Conservation (phyloP, 495 filamentous ascomycete species). For the Penicillium verhagenii region DNA sequence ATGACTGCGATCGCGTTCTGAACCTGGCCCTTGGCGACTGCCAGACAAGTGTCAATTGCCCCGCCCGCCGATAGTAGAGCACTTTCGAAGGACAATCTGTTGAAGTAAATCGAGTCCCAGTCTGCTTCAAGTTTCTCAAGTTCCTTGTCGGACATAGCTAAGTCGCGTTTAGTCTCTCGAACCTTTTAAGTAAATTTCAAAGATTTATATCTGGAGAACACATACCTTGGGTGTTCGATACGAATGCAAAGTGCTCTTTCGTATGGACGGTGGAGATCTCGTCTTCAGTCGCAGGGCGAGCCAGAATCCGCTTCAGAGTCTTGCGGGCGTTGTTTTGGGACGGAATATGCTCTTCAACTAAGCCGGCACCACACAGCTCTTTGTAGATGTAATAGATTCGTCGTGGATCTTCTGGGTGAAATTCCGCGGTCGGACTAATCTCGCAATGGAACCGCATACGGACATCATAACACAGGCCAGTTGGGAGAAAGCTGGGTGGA, state of each 20-base stretch:
- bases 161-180: background rate
- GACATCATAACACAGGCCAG: slow-evolving; percentile 84
- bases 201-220: background rate
- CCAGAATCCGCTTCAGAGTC: slow-evolving; percentile 73
- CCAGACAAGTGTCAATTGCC: slow-evolving; percentile 89
- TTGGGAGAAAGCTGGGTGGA: slow-evolving; percentile 52
- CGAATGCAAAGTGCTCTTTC: slow-evolving; percentile 71
- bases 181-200: background rate
- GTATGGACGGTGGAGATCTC: slow-evolving; percentile 81
- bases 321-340: slow-evolving; percentile 49
- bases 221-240: slow-evolving; percentile 58
- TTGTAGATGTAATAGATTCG: slow-evolving; percentile 89
- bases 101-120: slow-evolving; percentile 88
- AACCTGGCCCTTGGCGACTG: slow-evolving; percentile 72
- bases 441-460: slow-evolving; percentile 93
- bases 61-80: slow-evolving; percentile 86
- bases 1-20: slow-evolving; percentile 96
- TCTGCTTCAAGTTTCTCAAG: slow-evolving; percentile 63
- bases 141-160: slow-evolving; percentile 56
- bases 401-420: slow-evolving; percentile 91
- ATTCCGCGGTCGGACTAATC: slow-evolving; percentile 63
- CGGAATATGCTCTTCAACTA: slow-evolving; percentile 60
- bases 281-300: slow-evolving; percentile 67
- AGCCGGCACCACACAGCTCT: slow-evolving; percentile 71
- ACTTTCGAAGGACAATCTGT: slow-evolving; percentile 74